Evolutionary conservation across 148 eudicot species (phyloP).

Genomic region (Persicaria tinctoria): DNA sequence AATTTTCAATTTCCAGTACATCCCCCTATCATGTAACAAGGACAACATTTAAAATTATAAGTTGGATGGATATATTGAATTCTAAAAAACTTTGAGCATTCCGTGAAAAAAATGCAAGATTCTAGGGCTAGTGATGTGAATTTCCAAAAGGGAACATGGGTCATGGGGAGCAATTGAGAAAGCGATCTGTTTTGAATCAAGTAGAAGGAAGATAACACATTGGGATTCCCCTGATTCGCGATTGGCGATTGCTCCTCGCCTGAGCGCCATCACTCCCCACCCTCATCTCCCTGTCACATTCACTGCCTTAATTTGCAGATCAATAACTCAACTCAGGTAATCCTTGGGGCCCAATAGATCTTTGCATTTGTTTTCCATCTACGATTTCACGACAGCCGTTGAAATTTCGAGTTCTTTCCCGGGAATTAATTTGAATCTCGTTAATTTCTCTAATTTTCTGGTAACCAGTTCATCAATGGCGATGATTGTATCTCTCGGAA

Average conservation of each 20-base stretch:
- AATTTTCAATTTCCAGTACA: no score
- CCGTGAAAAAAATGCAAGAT: no score
- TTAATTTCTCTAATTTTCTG: not conserved
- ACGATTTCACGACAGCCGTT: not conserved
- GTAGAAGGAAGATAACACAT: slow-evolving; percentile 1
- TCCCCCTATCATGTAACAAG: no score
- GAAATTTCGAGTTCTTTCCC: not conserved
- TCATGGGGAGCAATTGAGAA: no score
- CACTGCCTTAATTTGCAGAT: slow-evolving; percentile 1
- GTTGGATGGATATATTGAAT: no score
- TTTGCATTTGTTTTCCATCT: not conserved
- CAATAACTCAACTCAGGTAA: slow-evolving; percentile 4
- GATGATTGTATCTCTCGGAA: slow-evolving; percentile 10
- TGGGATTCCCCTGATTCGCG: not conserved
- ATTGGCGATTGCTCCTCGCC: not conserved
- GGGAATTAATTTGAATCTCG: not conserved
- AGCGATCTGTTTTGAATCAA: not conserved
- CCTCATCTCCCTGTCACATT: not conserved
- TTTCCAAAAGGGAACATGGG: no score
- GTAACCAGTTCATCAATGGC: slow-evolving; percentile 1
- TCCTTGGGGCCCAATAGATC: not conserved
- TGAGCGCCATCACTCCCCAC: not conserved
- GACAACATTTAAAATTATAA: no score
- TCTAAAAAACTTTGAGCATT: no score
- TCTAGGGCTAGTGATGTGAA: no score